These are phyloP conservation scores for Rhizophora apiculata DNA, from an alignment of 345 rosid species.

Conservation along the genomic window DNA sequence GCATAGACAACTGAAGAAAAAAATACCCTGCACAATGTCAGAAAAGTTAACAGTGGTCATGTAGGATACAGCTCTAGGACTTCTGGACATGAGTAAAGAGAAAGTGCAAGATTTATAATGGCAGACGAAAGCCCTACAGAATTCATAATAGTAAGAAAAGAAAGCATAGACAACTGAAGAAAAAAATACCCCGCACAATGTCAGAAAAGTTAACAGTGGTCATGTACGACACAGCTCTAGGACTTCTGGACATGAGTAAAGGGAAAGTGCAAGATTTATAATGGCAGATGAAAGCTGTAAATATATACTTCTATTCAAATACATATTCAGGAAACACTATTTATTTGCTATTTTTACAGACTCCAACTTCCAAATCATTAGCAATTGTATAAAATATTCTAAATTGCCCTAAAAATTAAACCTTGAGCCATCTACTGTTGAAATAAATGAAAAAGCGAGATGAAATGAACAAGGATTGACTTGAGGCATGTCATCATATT, in stretches of 20 bases:
- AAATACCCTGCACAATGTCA: neutral
- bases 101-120: neutral
- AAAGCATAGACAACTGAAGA: neutral
- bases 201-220: neutral
- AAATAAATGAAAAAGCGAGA: neutral
- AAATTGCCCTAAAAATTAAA: neutral
- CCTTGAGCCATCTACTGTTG: too few species aligned
- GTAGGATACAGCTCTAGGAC: neutral
- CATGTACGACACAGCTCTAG: neutral
- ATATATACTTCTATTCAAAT: neutral
- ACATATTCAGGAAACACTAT: neutral
- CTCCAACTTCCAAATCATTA: neutral
- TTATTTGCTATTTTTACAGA: neutral
- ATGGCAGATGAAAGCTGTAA: neutral
- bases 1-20: neutral
- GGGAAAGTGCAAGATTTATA: neutral
- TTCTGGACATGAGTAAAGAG: neutral
- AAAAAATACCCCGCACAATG: neutral
- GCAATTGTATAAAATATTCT: neutral
- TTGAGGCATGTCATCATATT: neutral
- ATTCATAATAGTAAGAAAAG: conserved; percentile 10
- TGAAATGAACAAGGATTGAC: neutral
- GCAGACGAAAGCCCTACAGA: conserved; percentile 35
- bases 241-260: neutral
- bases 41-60: neutral